Evolutionary conservation across 2,329 filamentous ascomycete genomes (phyloP).

Genomic region (Aaosphaeria arxii): DNA sequence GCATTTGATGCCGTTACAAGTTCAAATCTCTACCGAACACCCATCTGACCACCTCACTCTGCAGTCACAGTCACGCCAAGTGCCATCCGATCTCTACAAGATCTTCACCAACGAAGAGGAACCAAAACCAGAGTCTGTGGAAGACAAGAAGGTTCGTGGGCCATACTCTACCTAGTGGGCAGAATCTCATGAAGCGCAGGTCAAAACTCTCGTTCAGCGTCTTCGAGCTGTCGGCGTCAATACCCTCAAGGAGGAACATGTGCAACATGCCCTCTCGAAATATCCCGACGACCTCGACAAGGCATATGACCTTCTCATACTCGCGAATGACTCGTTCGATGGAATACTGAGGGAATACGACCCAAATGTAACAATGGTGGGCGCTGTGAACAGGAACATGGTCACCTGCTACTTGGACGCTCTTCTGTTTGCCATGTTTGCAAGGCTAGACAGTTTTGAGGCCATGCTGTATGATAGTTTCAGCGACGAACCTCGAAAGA

Average conservation of each 20-base stretch:
- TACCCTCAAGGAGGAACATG: constrained; percentile 59
- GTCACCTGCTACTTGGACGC: constrained; percentile 96
- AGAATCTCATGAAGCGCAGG: constrained; percentile 32
- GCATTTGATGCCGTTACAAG: constrained; percentile 7
- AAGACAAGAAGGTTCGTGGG: constrained; percentile 45
- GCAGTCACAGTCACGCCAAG: constrained; percentile 19
- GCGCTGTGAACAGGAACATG: constrained; percentile 78
- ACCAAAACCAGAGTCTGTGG: constrained; percentile 55
- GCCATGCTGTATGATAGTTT: constrained; percentile 83
- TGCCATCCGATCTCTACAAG: constrained; percentile 53
- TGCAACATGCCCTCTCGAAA: constrained; percentile 60
- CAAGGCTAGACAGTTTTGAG: constrained; percentile 84
- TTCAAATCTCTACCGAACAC: constrained; percentile 10
- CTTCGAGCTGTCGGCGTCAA: constrained; percentile 54
- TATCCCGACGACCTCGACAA: constrained; percentile 69
- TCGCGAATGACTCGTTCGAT: constrained; percentile 78
- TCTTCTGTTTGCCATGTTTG: constrained; percentile 93
- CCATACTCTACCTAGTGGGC: background rate
- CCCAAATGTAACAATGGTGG: constrained; percentile 68
- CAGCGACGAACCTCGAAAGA: constrained; percentile 67
- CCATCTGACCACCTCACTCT: constrained; percentile 23
- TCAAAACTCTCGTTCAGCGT: constrained; percentile 53
- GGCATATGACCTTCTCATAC: constrained; percentile 70
- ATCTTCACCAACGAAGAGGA: constrained; percentile 62
- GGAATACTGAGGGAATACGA: constrained; percentile 76